Evolutionary conservation across 2,329 filamentous ascomycete species (phyloP).

Genomic region (Aspergillus jensenii): DNA sequence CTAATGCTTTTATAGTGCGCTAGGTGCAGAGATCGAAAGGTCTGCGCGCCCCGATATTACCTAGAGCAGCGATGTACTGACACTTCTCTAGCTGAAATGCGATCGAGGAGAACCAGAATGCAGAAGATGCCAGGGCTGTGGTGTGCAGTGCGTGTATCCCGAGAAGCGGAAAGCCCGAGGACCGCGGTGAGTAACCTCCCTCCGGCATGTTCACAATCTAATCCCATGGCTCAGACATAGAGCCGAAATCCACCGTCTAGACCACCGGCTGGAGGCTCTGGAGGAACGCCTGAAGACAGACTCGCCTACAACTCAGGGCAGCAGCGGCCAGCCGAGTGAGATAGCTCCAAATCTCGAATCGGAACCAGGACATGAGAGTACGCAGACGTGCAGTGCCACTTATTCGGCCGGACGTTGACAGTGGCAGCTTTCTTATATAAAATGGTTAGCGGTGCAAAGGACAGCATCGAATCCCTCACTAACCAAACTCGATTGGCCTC

Average conservation of each 20-base stretch:
- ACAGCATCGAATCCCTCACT: conserved; percentile 1
- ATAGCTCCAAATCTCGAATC: neutral
- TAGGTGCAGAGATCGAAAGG: conserved; percentile 4
- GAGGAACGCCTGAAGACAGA: neutral
- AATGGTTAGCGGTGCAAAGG: conserved; percentile 3
- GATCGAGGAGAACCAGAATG: conserved; percentile 2
- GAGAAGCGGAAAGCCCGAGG: neutral
- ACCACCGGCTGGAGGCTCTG: neutral
- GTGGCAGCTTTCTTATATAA: neutral
- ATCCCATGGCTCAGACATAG: neutral
- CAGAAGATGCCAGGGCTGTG: neutral
- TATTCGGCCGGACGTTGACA: neutral
- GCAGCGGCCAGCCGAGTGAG: neutral
- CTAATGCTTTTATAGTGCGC: neutral
- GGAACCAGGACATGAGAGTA: neutral
- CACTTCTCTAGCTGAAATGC: neutral
- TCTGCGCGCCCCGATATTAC: neutral
- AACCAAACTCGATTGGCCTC: neutral
- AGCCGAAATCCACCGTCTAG: neutral
- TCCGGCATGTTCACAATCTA: neutral
- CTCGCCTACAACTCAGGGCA: too few relatives aligned
- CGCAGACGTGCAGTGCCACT: neutral
- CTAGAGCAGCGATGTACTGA: neutral
- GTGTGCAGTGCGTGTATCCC: neutral
- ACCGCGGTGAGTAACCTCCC: neutral